Conservation (phyloP, 83 land plant species). For the Thuja plicata region DNA sequence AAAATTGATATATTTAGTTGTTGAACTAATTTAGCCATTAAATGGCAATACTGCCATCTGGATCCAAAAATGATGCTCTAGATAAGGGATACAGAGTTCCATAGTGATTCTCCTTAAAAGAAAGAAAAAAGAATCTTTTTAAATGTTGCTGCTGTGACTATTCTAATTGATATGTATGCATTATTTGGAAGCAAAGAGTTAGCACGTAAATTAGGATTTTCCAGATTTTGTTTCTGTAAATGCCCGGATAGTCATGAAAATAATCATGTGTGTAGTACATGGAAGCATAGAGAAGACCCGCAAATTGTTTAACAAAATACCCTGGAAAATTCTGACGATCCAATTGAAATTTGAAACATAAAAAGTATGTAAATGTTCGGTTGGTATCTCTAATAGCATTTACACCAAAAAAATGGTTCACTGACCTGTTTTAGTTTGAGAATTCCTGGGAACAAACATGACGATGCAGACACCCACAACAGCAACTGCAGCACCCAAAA, state of each 20-base stretch:
- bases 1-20: not conserved
- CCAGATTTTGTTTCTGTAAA: not conserved
- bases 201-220: not conserved
- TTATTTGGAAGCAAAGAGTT: not conserved
- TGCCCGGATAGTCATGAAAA: not conserved
- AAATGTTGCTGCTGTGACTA: not conserved
- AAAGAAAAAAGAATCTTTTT: not conserved
- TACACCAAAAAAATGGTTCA: not conserved
- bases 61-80: not conserved
- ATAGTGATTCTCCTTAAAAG: not conserved
- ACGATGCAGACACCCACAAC: conserved; percentile 35
- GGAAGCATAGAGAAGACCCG: not conserved
- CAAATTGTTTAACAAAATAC: not conserved
- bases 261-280: not conserved
- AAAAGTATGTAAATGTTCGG: too few relatives aligned
- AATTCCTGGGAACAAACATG: conserved; percentile 38
- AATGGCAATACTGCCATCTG: not conserved
- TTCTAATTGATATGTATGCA: not conserved
- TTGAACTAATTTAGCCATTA: not conserved
- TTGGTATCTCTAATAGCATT: too few relatives aligned
- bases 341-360: not conserved
- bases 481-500: conserved; percentile 44
- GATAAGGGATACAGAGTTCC: not conserved
- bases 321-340: not conserved
- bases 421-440: not conserved